These are phyloP conservation scores for Chytriomyces confervae DNA, from an alignment of 192 early-diverging fungal genomes.

Conservation along the genomic window DNA sequence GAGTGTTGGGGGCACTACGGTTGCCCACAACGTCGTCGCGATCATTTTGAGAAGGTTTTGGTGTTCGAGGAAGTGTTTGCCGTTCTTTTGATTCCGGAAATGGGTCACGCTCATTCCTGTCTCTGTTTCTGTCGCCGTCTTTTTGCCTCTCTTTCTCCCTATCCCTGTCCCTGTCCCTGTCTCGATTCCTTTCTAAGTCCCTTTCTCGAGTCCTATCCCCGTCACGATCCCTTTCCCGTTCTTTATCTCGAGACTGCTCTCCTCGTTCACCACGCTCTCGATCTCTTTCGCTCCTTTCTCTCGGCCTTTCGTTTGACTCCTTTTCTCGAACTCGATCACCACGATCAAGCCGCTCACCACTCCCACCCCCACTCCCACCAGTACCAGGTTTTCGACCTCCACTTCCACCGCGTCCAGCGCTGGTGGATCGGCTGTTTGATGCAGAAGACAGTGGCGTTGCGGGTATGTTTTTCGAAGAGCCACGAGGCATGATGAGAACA, in stretches of 20 bases:
- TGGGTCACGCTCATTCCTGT: too few relatives aligned
- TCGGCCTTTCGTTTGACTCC: background rate
- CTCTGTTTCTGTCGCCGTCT: too few relatives aligned
- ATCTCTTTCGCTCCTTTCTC: background rate
- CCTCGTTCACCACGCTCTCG: background rate
- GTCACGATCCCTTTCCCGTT: conserved; percentile 7
- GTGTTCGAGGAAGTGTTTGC: too few relatives aligned
- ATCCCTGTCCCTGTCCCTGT: background rate
- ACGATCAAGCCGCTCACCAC: conserved; percentile 1
- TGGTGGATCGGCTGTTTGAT: too few relatives aligned
- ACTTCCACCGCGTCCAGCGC: too few relatives aligned
- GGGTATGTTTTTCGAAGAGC: background rate
- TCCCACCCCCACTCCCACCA: too few relatives aligned
- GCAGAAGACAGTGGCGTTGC: background rate
- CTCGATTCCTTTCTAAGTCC: conserved; percentile 4
- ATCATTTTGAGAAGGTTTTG: too few relatives aligned
- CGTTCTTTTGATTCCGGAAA: too few relatives aligned
- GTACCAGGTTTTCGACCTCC: too few relatives aligned
- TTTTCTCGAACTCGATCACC: background rate
- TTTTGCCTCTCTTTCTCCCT: too few relatives aligned
- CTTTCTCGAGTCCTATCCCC: background rate
- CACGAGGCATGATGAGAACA: conserved; percentile 5
- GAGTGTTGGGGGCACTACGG: too few relatives aligned
- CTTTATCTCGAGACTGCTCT: background rate
- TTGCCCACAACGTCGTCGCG: background rate